Percentiles rank a stretch among this genome's conserved stretches.
Evolutionary conservation across 208 protist genomes (phyloP).

Genomic region (Crithidia fasciculata): DNA sequence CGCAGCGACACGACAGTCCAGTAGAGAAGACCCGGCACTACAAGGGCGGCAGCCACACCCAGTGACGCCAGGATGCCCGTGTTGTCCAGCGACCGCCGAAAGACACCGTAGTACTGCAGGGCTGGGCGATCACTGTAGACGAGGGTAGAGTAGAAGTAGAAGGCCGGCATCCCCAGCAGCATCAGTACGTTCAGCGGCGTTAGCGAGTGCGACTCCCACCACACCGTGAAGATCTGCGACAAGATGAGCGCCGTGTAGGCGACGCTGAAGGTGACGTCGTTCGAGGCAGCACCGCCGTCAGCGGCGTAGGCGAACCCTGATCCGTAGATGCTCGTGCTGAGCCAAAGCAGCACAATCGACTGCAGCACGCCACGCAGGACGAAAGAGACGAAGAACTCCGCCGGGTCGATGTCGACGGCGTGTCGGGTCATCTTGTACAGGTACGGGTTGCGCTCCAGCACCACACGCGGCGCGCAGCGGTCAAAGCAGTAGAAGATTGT

Average conservation of each 20-base stretch:
- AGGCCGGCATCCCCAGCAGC: conserved; percentile 72
- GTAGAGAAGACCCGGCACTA: conserved; percentile 52
- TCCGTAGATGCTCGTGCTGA: conserved; percentile 54
- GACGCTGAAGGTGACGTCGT: conserved; percentile 81
- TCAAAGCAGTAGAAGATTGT: conserved; percentile 92
- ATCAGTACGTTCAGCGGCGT: conserved; percentile 71
- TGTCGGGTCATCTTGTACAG: conserved; percentile 80
- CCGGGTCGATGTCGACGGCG: conserved; percentile 53
- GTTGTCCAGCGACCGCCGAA: conserved; percentile 43
- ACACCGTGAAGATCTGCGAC: conserved; percentile 84
- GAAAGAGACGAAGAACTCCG: conserved; percentile 78
- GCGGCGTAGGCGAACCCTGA: conserved; percentile 37
- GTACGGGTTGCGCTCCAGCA: conserved; percentile 71
- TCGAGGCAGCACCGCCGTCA: conserved; percentile 43
- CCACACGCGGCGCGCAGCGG: conserved; percentile 71
- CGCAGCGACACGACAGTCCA: conserved; percentile 14
- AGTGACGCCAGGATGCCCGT: conserved; percentile 46
- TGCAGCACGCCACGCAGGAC: conserved; percentile 80
- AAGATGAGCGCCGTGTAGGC: conserved; percentile 90
- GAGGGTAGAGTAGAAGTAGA: conserved; percentile 59
- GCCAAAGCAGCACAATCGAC: conserved; percentile 62
- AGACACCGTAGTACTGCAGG: conserved; percentile 75
- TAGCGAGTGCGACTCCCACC: conserved; percentile 86
- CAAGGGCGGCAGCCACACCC: conserved; percentile 45
- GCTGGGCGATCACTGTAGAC: conserved; percentile 47